These are phyloP conservation scores for Austroboletus novae-zelandiae DNA, from an alignment of 1,284 basidiomycete genomes.

Conservation along the genomic window DNA sequence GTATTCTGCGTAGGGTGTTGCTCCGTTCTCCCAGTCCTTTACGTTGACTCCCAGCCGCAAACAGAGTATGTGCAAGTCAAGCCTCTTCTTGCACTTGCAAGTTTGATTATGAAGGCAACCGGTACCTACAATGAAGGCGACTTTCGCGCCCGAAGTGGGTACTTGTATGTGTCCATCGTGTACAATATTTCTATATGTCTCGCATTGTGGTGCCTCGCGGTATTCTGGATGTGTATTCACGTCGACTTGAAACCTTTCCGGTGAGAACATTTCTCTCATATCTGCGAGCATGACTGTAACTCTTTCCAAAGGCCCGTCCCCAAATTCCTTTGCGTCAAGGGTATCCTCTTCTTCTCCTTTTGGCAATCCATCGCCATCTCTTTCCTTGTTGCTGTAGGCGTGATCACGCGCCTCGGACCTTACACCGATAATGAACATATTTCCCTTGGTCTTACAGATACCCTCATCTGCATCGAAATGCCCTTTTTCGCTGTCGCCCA, in stretches of 20 bases:
- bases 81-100: constrained; percentile 83
- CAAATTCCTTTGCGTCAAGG: constrained; percentile 97
- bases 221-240: constrained; percentile 92
- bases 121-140: constrained; percentile 92
- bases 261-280: constrained; percentile 40
- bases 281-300: not conserved
- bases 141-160: constrained; percentile 82
- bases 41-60: constrained; percentile 6
- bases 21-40: not conserved
- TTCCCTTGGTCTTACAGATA: constrained; percentile 86
- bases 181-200: constrained; percentile 75
- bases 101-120: constrained; percentile 81
- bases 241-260: constrained; percentile 86
- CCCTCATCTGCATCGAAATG: constrained; percentile 96
- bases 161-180: constrained; percentile 87
- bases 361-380: constrained; percentile 93
- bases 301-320: constrained; percentile 61
- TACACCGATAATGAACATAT: constrained; percentile 91
- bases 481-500: constrained; percentile 95
- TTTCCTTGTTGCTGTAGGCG: constrained; percentile 79
- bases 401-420: constrained; percentile 77
- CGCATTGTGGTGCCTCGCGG: constrained; percentile 84
- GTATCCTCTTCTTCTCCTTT: constrained; percentile 97
- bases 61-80: constrained; percentile 98
- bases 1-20: constrained; percentile 76